Conservation (phyloP, 192 early-diverging fungal genomes). For the Rhizophlyctis rosea region DNA sequence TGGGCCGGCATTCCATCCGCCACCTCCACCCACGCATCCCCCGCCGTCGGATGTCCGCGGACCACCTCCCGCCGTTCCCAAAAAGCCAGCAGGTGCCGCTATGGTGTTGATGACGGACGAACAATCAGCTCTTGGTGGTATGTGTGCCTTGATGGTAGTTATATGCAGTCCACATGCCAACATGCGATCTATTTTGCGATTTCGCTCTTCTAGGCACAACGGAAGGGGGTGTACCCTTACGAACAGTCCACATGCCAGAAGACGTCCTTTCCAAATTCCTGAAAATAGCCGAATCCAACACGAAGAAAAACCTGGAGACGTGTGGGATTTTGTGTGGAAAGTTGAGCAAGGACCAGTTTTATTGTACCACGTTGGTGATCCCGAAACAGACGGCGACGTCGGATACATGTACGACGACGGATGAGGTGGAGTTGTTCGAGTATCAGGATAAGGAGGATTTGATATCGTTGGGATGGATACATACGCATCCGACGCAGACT, state of each 20-base stretch:
- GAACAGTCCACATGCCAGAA: constrained; percentile 64
- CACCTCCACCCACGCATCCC: neutral
- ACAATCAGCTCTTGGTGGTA: neutral
- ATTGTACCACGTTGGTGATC: constrained; percentile 74
- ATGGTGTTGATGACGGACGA: too few species aligned
- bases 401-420: constrained; percentile 77
- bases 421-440: constrained; percentile 82
- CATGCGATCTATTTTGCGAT: constrained; percentile 31
- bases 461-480: constrained; percentile 78
- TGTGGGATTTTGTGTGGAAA: constrained; percentile 81
- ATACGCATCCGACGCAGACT: constrained; percentile 87
- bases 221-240: constrained; percentile 60
- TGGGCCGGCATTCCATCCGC: constrained; percentile 4
- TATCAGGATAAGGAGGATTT: constrained; percentile 71
- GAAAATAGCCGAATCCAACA: constrained; percentile 68
- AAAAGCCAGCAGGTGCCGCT: constrained; percentile 2
- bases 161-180: neutral
- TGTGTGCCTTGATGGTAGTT: constrained; percentile 10
- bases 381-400: constrained; percentile 88
- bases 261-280: constrained; percentile 67
- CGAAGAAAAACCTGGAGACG: constrained; percentile 77
- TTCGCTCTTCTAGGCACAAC: constrained; percentile 37
- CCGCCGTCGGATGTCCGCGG: neutral
- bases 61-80: neutral
- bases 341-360: constrained; percentile 57